These are phyloP conservation scores for Pichia sp. DNA, from an alignment of 1,139 yeast species.

Conservation along the genomic window DNA sequence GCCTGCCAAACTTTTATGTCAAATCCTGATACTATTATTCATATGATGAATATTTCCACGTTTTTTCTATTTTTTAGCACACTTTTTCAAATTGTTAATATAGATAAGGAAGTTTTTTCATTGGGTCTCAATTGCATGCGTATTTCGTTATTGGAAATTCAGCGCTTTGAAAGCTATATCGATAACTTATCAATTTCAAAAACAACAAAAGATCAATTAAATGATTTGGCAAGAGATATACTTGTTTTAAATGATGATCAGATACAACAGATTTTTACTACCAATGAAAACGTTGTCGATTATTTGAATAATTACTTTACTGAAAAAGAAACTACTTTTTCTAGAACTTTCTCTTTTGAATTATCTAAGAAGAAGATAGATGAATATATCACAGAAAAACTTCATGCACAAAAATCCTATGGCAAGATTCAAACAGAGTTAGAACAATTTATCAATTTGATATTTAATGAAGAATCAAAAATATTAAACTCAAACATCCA, in stretches of 20 bases:
- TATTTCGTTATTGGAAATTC: conserved; percentile 6
- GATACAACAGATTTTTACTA: not conserved
- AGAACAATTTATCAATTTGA: conserved; percentile 37
- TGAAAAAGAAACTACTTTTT: not conserved
- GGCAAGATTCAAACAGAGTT: conserved; percentile 42
- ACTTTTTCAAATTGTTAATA: conserved; percentile 2
- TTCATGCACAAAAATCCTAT: conserved; percentile 2
- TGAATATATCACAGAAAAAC: not conserved
- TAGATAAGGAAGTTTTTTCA: conserved; percentile 4
- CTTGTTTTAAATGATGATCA: conserved; percentile 3
- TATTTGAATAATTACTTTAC: not conserved
- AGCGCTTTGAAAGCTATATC: not conserved
- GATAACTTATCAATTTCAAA: not conserved
- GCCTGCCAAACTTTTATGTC: conserved; percentile 22
- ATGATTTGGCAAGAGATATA: conserved; percentile 2
- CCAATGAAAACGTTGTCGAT: not conserved
- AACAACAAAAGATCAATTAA: not conserved
- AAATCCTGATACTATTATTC: conserved; percentile 30
- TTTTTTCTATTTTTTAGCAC: not conserved
- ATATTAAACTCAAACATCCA: conserved; percentile 48
- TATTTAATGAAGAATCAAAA: conserved; percentile 43
- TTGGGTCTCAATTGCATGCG: conserved; percentile 17
- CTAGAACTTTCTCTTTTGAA: conserved; percentile 1
- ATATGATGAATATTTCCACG: conserved; percentile 2
- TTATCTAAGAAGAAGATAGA: conserved; percentile 1